These are phyloP conservation scores for Bauhinia variegata DNA, from an alignment of 306 rosid species.

Conservation along the genomic window DNA sequence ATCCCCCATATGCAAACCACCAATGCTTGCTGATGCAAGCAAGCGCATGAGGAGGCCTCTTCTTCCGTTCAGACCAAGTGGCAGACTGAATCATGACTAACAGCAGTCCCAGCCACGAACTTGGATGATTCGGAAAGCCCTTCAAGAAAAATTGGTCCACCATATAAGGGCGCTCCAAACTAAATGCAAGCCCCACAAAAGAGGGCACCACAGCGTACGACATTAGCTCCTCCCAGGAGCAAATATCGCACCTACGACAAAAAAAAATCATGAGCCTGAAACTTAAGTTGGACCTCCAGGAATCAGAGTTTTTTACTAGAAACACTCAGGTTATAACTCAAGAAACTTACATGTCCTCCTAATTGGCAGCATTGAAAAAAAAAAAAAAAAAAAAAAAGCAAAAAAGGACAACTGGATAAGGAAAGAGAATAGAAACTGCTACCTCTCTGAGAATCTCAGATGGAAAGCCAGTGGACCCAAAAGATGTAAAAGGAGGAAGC, in stretches of 20 bases:
- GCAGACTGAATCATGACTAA: conserved; percentile 98
- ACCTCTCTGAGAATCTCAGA: conserved; percentile 98
- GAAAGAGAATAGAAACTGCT: conserved; percentile 35
- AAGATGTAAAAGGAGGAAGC: conserved; percentile 75
- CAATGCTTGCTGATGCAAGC: conserved; percentile 95
- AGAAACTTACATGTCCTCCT: conserved; percentile 46
- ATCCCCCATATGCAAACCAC: conserved; percentile 88
- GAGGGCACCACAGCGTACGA: conserved; percentile 99
- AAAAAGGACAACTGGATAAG: conserved; percentile 13
- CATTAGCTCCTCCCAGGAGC: conserved; percentile 99
- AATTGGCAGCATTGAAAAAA: conserved; percentile 39
- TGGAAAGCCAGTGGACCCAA: conserved; percentile 81
- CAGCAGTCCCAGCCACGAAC: conserved; percentile 94
- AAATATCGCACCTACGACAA: conserved; percentile 99
- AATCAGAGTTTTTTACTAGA: conserved; percentile 66
- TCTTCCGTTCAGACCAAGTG: conserved; percentile 91
- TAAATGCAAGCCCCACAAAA: conserved; percentile 84
- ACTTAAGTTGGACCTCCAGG: conserved; percentile 77
- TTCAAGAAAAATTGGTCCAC: conserved; percentile 89
- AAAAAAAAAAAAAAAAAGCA: conserved; percentile 17
- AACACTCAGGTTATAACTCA: conserved; percentile 51
- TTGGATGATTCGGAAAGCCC: conserved; percentile 98
- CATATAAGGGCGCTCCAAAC: conserved; percentile 93
- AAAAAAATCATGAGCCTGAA: conserved; percentile 77
- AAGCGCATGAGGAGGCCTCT: conserved; percentile 98